Evolutionary conservation across 768 basidiomycete genomes (phyloP).

Genomic region (Neoboletus brunneissimus): DNA sequence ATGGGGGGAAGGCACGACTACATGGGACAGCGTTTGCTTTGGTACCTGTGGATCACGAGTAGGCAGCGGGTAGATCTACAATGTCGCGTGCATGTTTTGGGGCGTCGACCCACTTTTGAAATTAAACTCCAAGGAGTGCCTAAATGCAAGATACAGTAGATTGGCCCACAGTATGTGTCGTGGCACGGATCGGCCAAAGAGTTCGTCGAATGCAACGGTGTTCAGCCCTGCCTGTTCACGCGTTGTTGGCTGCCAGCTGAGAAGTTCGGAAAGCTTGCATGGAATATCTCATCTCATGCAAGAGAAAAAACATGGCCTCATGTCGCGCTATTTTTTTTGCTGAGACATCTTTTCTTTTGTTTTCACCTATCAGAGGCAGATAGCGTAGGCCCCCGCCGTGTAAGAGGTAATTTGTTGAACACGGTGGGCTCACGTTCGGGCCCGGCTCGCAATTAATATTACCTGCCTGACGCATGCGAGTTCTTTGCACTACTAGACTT

Average conservation of each 20-base stretch:
- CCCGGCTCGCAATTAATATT: neutral
- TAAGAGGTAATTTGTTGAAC: neutral
- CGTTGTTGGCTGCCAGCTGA: too few species aligned
- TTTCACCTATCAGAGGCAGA: neutral
- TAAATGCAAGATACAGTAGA: neutral
- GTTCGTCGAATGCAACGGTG: neutral
- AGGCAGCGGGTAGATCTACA: neutral
- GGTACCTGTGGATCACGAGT: neutral
- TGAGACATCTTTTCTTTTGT: slow-evolving; percentile 7
- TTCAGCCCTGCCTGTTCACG: too few species aligned
- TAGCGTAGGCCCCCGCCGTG: neutral
- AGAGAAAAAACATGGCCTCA: neutral
- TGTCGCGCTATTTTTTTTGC: neutral
- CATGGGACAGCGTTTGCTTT: neutral
- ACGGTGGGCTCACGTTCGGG: neutral
- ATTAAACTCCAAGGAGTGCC: neutral
- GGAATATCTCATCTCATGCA: too few species aligned
- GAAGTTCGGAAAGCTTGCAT: too few species aligned
- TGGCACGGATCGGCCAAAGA: neutral
- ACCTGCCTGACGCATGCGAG: neutral
- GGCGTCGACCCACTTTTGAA: neutral
- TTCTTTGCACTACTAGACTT: slow-evolving; percentile 17
- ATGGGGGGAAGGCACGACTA: neutral
- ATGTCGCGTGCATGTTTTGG: neutral
- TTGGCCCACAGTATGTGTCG: neutral